A percentile compares a stretch with the other conserved stretches of the same genome.
These are phyloP conservation scores for Cairneyella variabilis DNA, from an alignment of 495 filamentous ascomycete species.

Conservation along the genomic window DNA sequence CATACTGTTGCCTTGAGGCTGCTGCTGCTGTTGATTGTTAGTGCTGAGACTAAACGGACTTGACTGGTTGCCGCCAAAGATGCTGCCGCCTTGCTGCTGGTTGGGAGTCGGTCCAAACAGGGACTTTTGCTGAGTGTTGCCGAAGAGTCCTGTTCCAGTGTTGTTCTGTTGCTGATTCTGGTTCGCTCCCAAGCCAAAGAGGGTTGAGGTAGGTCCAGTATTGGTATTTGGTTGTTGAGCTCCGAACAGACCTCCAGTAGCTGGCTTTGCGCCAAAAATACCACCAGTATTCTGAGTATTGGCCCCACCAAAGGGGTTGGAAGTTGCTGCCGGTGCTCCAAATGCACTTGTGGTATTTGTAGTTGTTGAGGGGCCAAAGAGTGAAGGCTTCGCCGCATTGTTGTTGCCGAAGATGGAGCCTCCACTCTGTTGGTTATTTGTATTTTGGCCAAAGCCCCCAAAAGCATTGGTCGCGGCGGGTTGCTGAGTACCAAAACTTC, in stretches of 20 bases:
- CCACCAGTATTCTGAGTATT: conserved; percentile 35
- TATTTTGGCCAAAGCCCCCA: conserved; percentile 25
- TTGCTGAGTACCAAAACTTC: conserved; percentile 23
- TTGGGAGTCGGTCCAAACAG: conserved; percentile 54
- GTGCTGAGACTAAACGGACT: conserved; percentile 23
- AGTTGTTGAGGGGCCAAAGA: conserved; percentile 41
- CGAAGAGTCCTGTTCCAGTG: conserved; percentile 38
- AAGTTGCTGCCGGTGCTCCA: conserved; percentile 40
- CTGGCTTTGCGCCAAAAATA: conserved; percentile 47
- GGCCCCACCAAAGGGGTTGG: conserved; percentile 25
- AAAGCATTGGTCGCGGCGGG: conserved; percentile 30
- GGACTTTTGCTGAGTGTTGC: conserved; percentile 38
- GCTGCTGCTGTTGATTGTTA: conserved; percentile 43
- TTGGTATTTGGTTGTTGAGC: conserved; percentile 31
- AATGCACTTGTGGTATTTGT: conserved; percentile 58
- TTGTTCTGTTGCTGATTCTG: conserved; percentile 59
- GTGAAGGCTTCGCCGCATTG: conserved; percentile 44
- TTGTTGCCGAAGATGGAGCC: conserved; percentile 41
- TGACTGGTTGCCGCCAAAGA: conserved; percentile 27
- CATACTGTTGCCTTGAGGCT: conserved; percentile 33
- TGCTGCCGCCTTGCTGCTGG: conserved; percentile 42
- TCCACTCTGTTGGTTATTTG: conserved; percentile 29
- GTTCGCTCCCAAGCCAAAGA: conserved; percentile 30
- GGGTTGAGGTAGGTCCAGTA: conserved; percentile 46
- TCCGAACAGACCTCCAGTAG: conserved; percentile 31